Evolutionary conservation across 208 protist species (phyloP), one percentile per base, ranked within the genome.

Genomic region (Crithidia acanthocephali): DNA sequence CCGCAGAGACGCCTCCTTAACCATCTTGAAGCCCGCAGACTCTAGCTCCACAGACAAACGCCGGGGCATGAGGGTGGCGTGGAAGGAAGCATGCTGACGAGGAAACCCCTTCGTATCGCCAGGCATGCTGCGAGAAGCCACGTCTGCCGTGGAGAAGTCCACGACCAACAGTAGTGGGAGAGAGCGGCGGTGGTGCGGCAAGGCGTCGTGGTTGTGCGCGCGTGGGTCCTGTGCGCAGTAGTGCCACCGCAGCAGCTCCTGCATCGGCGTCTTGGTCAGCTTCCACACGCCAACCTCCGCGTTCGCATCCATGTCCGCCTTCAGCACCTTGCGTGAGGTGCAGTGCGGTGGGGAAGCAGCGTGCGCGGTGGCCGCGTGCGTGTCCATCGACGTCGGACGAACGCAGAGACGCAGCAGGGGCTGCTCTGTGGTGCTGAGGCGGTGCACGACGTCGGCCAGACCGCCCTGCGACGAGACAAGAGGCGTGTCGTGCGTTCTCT

Each of bases 181-280:
- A 0, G 58, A 68, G 22, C 92, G 78, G 51, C 80, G 53, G 27
- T 80, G 55, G 58, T 96, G 92, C 15, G 85, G 84, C 44, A 95
- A 22, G 2, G 74, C 79, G 79, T 97, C 92, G 35, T 79, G 58
- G 80, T 62, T 83, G 74, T 97, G 92, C 25, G 89, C 90, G 22
- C 92, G 85, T 6, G 92, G 92, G 64, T 97, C 92, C 57, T 85
- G 85, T 15, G 79, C 81, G 50, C 71, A 74, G 74, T 94, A 94
- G 47, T 91, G 81, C 88, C 90, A 95, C 16, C 87, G 85, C 66
- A 97, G 75, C 27, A 95, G 71, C 32, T 69, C 57, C 0, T 84
- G 45, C 10, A 75, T 47, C 16, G 61, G 55, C 0, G 75, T 66
- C 23, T 25, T 63, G 11, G 52, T 40, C 27, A 65, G 66, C 7